phyloP scores from a whole-genome alignment of 768 basidiomycete species.

The Mycena metata region DNA sequence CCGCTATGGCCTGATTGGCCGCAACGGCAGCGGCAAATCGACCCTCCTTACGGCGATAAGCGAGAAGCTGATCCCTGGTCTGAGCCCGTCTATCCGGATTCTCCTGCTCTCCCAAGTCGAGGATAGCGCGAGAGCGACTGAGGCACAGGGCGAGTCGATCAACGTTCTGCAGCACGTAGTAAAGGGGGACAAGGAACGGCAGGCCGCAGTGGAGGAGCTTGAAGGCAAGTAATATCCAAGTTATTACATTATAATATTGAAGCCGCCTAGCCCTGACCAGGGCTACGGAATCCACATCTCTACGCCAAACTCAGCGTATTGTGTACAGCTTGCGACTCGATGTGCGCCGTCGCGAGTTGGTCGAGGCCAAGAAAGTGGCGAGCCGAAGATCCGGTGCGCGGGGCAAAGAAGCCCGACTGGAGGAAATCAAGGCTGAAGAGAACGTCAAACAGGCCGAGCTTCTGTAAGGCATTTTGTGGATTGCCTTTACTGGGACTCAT shows the following conservation, averaged over 20 bases:
- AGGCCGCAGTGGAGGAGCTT: conserved; percentile 47
- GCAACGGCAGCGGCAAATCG: conserved; percentile 34
- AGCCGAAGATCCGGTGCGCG: conserved; percentile 66
- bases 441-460: conserved; percentile 50
- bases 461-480: conserved; percentile 42
- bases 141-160: conserved; percentile 38
- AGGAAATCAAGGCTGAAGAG: conserved; percentile 61
- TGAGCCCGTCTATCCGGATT: conserved; percentile 58
- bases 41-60: conserved; percentile 56
- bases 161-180: conserved; percentile 59
- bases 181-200: conserved; percentile 55
- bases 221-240: conserved; percentile 41
- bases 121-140: conserved; percentile 37
- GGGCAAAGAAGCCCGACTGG: conserved; percentile 69
- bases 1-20: conserved; percentile 55
- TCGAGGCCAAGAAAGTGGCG: conserved; percentile 60
- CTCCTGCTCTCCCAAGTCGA: conserved; percentile 58
- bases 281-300: conserved; percentile 43
- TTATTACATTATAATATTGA: background rate
- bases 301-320: conserved; percentile 42
- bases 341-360: conserved; percentile 50
- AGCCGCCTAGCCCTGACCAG: conserved; percentile 44
- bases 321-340: conserved; percentile 46
- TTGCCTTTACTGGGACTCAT: conserved; percentile 30
- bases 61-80: conserved; percentile 62